These are phyloP conservation scores for Melanopsichium pennsylvanicum DNA, from an alignment of 1,284 basidiomycete genomes.

Conservation along the genomic window DNA sequence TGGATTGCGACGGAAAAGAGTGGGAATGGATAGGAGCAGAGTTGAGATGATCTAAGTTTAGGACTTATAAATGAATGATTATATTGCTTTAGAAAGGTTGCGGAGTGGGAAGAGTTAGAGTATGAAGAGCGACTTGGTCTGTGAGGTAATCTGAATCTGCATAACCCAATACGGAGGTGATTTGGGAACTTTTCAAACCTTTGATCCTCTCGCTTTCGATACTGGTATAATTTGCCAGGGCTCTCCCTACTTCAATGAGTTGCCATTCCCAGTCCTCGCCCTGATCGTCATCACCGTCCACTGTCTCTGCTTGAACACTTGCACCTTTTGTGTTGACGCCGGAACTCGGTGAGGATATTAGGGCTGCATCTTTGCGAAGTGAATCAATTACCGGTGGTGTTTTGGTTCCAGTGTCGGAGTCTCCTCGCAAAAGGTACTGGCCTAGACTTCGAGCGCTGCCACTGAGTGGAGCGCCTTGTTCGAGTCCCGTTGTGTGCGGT, in stretches of 20 bases:
- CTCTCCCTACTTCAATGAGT: conserved; percentile 87
- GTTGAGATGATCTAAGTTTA: neutral
- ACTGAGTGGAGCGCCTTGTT: conserved; percentile 20
- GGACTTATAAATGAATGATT: neutral
- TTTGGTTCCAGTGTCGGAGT: conserved; percentile 15
- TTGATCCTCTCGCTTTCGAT: conserved; percentile 88
- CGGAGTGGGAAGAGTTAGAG: conserved; percentile 19
- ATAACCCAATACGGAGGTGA: conserved; percentile 84
- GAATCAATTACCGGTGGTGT: conserved; percentile 43
- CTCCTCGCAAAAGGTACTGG: conserved; percentile 28
- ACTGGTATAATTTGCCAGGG: conserved; percentile 93
- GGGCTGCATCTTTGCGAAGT: conserved; percentile 14
- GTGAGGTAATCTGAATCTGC: conserved; percentile 96
- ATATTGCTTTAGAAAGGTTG: neutral
- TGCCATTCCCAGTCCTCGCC: conserved; percentile 71
- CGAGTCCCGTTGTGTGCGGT: conserved; percentile 20
- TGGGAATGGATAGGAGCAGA: no score
- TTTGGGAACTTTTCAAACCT: conserved; percentile 74
- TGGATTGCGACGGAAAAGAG: no score
- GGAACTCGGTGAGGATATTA: neutral
- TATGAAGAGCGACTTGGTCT: conserved; percentile 69
- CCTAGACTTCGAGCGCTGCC: conserved; percentile 25
- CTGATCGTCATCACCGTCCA: no score
- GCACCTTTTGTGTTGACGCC: no score
- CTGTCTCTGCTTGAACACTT: neutral